phyloP scores from a whole-genome alignment of 2,329 filamentous ascomycete genomes.

The Pezicula radicicola region DNA sequence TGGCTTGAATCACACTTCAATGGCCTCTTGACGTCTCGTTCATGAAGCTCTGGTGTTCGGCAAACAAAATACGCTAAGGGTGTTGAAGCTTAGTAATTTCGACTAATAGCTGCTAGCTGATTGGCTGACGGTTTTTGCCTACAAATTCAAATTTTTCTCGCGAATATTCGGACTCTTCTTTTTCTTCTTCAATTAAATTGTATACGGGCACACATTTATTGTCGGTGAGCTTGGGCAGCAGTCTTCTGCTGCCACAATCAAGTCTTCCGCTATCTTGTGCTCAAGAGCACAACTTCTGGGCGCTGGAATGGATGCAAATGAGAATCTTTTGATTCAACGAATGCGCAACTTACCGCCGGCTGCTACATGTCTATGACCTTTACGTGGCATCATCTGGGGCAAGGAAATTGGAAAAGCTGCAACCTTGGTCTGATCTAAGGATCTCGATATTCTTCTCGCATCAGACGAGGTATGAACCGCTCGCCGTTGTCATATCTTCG shows the following conservation, averaged over 20 bases:
- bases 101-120: slow-evolving; percentile 6
- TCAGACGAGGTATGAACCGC: no score
- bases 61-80: slow-evolving; percentile 6
- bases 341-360: slow-evolving; percentile 69
- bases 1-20: slow-evolving; percentile 11
- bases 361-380: slow-evolving; percentile 50
- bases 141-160: slow-evolving; percentile 18
- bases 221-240: slow-evolving; percentile 61
- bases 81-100: not conserved
- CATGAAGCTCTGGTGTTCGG: slow-evolving; percentile 6
- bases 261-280: slow-evolving; percentile 73
- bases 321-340: slow-evolving; percentile 42
- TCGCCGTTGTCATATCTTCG: no score
- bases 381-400: no score
- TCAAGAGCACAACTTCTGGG: slow-evolving; percentile 52
- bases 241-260: slow-evolving; percentile 47
- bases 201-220: slow-evolving; percentile 66
- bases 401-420: no score
- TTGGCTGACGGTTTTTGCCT: slow-evolving; percentile 13
- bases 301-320: slow-evolving; percentile 72
- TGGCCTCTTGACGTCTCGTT: slow-evolving; percentile 5
- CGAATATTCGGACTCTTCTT: slow-evolving; percentile 22
- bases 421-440: no score
- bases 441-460: no score
- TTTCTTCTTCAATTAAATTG: slow-evolving; percentile 49